These are phyloP conservation scores for Pichia membranifaciens DNA, from an alignment of 805 yeast genomes.

Conservation along the genomic window DNA sequence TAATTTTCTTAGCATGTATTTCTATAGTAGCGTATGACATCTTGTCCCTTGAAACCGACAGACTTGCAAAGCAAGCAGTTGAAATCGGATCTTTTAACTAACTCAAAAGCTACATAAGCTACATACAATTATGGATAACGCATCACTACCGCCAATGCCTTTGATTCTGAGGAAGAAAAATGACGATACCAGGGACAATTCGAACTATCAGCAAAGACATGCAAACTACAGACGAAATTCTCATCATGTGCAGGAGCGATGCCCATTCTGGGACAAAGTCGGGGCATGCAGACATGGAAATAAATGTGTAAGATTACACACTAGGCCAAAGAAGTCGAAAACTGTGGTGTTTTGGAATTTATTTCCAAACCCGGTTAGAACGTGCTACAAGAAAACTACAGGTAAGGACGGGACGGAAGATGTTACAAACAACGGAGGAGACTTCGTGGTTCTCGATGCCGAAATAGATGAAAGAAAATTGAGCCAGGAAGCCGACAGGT, in stretches of 20 bases:
- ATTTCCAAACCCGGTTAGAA: constrained; percentile 50
- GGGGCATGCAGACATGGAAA: constrained; percentile 95
- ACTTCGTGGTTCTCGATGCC: constrained; percentile 2
- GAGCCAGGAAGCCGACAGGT: constrained; percentile 49
- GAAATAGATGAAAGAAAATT: constrained; percentile 27
- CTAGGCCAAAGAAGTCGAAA: constrained; percentile 56
- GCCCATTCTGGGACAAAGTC: constrained; percentile 42
- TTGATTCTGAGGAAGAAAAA: neutral
- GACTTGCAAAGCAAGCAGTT: too few relatives aligned
- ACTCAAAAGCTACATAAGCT: too few relatives aligned
- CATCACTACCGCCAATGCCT: neutral
- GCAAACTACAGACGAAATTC: neutral
- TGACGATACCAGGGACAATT: neutral
- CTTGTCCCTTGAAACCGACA: too few relatives aligned
- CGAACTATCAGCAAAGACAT: neutral
- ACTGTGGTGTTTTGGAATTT: constrained; percentile 63
- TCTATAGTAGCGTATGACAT: too few relatives aligned
- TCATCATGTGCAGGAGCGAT: constrained; percentile 3
- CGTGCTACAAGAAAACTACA: constrained; percentile 24
- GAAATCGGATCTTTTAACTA: too few relatives aligned
- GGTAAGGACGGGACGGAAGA: constrained; percentile 1
- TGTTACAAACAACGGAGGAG: constrained; percentile 1
- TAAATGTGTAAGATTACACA: constrained; percentile 71
- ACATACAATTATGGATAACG: too few relatives aligned
- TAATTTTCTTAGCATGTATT: too few relatives aligned